phyloP scores from a whole-genome alignment of 1,284 basidiomycete species.

The Cryptococcus deneoformans region DNA sequence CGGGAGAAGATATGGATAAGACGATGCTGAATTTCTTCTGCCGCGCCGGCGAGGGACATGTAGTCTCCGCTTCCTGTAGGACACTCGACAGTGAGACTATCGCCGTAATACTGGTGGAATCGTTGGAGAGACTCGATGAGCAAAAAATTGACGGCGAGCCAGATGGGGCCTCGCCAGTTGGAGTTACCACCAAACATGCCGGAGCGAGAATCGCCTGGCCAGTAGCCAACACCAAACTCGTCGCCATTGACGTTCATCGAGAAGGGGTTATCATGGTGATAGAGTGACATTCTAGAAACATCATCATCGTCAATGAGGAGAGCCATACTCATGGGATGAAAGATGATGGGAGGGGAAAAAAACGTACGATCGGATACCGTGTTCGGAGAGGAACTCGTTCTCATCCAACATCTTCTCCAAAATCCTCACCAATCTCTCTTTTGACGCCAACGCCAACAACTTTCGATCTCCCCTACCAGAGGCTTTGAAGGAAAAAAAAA shows the following conservation, averaged over 20 bases:
- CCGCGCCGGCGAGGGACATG: slow-evolving; percentile 90
- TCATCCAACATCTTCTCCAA: slow-evolving; percentile 97
- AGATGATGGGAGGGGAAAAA: neutral
- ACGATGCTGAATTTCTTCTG: slow-evolving; percentile 96
- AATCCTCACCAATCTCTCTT: slow-evolving; percentile 83
- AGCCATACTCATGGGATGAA: too few relatives aligned
- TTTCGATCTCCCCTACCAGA: slow-evolving; percentile 81
- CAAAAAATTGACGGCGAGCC: slow-evolving; percentile 94
- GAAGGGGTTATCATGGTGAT: slow-evolving; percentile 91
- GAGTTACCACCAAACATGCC: slow-evolving; percentile 99
- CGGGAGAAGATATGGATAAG: slow-evolving; percentile 94
- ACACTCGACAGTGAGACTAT: slow-evolving; percentile 85
- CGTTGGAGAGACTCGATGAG: slow-evolving; percentile 82
- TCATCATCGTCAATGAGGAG: neutral
- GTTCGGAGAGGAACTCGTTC: slow-evolving; percentile 90
- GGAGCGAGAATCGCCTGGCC: slow-evolving; percentile 94
- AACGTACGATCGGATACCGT: slow-evolving; percentile 88
- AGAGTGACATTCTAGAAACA: slow-evolving; percentile 68
- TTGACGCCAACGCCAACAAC: slow-evolving; percentile 83
- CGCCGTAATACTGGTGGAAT: slow-evolving; percentile 96
- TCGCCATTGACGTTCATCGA: slow-evolving; percentile 91
- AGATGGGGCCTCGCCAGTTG: slow-evolving; percentile 83
- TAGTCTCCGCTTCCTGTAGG: slow-evolving; percentile 92
- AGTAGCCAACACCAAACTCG: slow-evolving; percentile 88
- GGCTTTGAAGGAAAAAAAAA: slow-evolving; percentile 48